phyloP scores from a whole-genome alignment of 2,329 filamentous ascomycete genomes.

The Trichoderma sp. region DNA sequence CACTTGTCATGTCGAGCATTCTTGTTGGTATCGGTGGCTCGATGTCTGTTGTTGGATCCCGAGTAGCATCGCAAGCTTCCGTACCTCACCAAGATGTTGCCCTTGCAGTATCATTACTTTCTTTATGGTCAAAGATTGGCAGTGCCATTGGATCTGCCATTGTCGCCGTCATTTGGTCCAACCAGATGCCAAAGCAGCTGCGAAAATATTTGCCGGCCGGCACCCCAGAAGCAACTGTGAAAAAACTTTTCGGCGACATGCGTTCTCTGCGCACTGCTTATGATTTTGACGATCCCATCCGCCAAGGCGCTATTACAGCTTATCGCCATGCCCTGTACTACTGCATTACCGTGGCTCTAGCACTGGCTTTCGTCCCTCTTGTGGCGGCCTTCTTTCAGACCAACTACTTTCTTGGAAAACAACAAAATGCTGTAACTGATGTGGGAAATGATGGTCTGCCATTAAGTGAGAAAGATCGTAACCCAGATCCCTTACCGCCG shows the following conservation, averaged over 20 bases:
- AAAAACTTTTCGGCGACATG: slow-evolving; percentile 38
- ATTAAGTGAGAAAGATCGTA: slow-evolving; percentile 27
- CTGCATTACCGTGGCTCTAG: slow-evolving; percentile 36
- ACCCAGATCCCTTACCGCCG: slow-evolving; percentile 24
- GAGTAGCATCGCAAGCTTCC: slow-evolving; percentile 41
- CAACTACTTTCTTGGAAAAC: slow-evolving; percentile 38
- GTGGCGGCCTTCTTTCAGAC: slow-evolving; percentile 42
- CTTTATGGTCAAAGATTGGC: slow-evolving; percentile 40
- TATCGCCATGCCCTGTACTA: slow-evolving; percentile 39
- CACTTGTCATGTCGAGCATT: slow-evolving; percentile 29
- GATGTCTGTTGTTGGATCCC: slow-evolving; percentile 39
- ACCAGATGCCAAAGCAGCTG: slow-evolving; percentile 32
- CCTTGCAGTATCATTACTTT: slow-evolving; percentile 36
- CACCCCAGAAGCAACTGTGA: slow-evolving; percentile 26
- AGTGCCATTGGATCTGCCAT: slow-evolving; percentile 40
- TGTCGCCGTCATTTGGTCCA: slow-evolving; percentile 39
- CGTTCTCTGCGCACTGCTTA: slow-evolving; percentile 35
- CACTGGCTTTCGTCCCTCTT: slow-evolving; percentile 37
- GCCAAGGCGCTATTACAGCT: slow-evolving; percentile 36
- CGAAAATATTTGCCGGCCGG: slow-evolving; percentile 29
- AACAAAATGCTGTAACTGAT: slow-evolving; percentile 34
- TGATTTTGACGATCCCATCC: slow-evolving; percentile 35
- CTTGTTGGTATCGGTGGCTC: slow-evolving; percentile 28
- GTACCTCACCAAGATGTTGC: slow-evolving; percentile 43
- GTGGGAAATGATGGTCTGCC: slow-evolving; percentile 30